A percentile compares a stretch with the other conserved stretches of the same genome.
phyloP scores from a whole-genome alignment of 2,329 filamentous ascomycete species.

The Zymoseptoria crescenta region DNA sequence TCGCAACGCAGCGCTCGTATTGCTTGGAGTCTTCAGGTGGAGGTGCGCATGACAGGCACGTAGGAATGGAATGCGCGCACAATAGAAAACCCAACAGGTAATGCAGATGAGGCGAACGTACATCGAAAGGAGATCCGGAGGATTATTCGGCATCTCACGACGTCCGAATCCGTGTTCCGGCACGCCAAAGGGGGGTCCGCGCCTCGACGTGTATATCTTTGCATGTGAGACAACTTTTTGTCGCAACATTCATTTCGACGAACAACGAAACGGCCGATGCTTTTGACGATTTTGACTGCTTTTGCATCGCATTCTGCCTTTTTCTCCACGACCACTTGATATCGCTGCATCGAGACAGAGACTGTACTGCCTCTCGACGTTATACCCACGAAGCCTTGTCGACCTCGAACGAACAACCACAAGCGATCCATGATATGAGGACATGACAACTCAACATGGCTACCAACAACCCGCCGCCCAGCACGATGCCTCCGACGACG shows the following conservation, averaged over 20 bases:
- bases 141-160: neutral
- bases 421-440: conserved; percentile 27
- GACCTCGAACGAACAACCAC: neutral
- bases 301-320: neutral
- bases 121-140: neutral
- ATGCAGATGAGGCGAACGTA: neutral
- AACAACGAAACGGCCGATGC: neutral
- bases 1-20: neutral
- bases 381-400: neutral
- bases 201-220: neutral
- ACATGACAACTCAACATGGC: conserved; percentile 40
- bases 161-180: neutral
- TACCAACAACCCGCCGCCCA: conserved; percentile 51
- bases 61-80: neutral
- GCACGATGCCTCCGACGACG: conserved; percentile 50
- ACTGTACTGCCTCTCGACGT: neutral
- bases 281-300: neutral
- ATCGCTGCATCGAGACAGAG: neutral
- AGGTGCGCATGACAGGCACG: neutral
- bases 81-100: neutral
- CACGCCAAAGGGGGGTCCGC: neutral
- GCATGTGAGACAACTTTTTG: neutral
- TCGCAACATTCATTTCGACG: neutral
- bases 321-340: neutral
- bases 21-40: neutral